Evolutionary conservation across 495 filamentous ascomycete genomes (phyloP).

Genomic region (Xylaria cubensis): DNA sequence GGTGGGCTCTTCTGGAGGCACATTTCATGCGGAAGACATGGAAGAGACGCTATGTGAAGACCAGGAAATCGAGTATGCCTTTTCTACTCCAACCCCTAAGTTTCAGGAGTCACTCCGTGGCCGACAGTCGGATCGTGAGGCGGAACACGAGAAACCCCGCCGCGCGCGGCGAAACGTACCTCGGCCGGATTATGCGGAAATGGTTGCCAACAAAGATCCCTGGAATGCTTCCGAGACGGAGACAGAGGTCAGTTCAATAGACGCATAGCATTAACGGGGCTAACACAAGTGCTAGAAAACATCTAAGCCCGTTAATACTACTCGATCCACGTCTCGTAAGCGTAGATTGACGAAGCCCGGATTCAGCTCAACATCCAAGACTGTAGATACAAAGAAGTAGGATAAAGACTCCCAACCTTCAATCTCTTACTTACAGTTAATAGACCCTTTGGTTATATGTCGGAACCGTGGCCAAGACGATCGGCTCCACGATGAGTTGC

Average conservation of each 20-base stretch:
- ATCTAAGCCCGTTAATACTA: not conserved
- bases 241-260: slow-evolving; percentile 29
- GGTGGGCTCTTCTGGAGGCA: not conserved
- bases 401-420: not conserved
- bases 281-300: slow-evolving; percentile 13
- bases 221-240: slow-evolving; percentile 37
- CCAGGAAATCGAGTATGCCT: slow-evolving; percentile 1
- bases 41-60: not conserved
- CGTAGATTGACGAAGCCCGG: slow-evolving; percentile 21
- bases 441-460: slow-evolving; percentile 42
- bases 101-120: slow-evolving; percentile 6
- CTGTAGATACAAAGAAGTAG: slow-evolving; percentile 19
- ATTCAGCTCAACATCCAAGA: not conserved
- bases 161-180: slow-evolving; percentile 34
- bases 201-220: slow-evolving; percentile 39
- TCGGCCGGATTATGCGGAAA: slow-evolving; percentile 41
- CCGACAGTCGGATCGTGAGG: slow-evolving; percentile 29
- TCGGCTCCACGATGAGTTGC: slow-evolving; percentile 35
- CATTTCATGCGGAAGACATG: not conserved
- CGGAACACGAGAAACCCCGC: slow-evolving; percentile 34
- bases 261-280: not conserved
- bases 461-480: slow-evolving; percentile 41
- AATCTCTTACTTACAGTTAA: slow-evolving; percentile 19
- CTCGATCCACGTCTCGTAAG: slow-evolving; percentile 2
- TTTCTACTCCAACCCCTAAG: slow-evolving; percentile 15